Evolutionary conservation across 148 eudicot genomes (phyloP).

Genomic region (Arctostaphylos glauca): DNA sequence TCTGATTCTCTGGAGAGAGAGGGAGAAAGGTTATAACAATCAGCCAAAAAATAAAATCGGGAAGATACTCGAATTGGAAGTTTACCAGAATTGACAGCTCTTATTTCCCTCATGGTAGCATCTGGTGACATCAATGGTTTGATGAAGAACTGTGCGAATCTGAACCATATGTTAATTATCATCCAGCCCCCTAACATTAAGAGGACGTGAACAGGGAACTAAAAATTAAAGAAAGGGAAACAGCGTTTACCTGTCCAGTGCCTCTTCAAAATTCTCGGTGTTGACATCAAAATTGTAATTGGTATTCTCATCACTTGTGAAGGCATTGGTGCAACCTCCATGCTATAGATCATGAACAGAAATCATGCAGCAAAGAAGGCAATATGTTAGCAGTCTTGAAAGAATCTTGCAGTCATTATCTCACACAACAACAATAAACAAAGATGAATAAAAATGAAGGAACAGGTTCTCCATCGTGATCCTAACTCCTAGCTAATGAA

Average conservation of each 20-base stretch:
- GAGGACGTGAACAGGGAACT: background rate
- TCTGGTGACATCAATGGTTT: slow-evolving; percentile 93
- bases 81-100: slow-evolving; percentile 90
- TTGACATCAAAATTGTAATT: slow-evolving; percentile 81
- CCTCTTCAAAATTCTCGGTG: slow-evolving; percentile 81
- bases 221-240: background rate
- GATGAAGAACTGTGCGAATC: slow-evolving; percentile 93
- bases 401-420: background rate
- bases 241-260: slow-evolving; percentile 66
- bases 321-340: slow-evolving; percentile 90
- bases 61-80: too few species aligned
- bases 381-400: background rate
- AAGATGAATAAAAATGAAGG: background rate
- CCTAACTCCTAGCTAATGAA: background rate
- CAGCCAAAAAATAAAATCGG: background rate
- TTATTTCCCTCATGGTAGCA: slow-evolving; percentile 92
- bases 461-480: background rate
- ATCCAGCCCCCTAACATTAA: background rate
- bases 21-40: background rate
- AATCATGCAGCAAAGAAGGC: background rate
- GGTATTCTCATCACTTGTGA: slow-evolving; percentile 70
- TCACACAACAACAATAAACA: background rate
- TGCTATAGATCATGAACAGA: slow-evolving; percentile 44
- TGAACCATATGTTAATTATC: slow-evolving; percentile 21
- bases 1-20: slow-evolving; percentile 62